Conservation (phyloP, 306 rosid species). For the Abrus precatorius region DNA sequence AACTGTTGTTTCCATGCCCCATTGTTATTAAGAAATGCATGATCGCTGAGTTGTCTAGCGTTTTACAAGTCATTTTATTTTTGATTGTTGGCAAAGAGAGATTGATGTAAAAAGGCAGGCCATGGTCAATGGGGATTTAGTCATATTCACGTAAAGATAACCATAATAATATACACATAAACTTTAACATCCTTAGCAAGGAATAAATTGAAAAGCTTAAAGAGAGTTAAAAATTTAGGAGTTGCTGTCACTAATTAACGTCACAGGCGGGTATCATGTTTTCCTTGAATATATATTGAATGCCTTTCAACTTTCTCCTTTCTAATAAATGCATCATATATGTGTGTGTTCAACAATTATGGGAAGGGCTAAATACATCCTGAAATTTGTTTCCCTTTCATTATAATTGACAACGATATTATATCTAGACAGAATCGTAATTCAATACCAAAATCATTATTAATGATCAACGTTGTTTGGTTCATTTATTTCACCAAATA, state of each 20-base stretch:
- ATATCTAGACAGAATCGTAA: conserved; percentile 43
- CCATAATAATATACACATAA: not conserved
- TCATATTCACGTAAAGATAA: conserved; percentile 6
- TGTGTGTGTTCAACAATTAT: conserved; percentile 39
- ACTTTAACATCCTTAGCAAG: conserved; percentile 15
- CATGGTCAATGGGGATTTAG: conserved; percentile 35
- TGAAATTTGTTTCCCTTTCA: conserved; percentile 54
- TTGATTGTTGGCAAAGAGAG: conserved; percentile 1
- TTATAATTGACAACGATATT: conserved; percentile 60
- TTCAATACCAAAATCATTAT: conserved; percentile 55
- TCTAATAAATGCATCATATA: conserved; percentile 60
- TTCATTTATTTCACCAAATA: conserved; percentile 60
- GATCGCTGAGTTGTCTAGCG: too few species aligned
- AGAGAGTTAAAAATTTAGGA: conserved; percentile 30
- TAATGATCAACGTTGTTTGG: conserved; percentile 47
- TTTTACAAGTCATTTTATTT: too few species aligned
- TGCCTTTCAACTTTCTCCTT: conserved; percentile 44
- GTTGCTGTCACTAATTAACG: conserved; percentile 43
- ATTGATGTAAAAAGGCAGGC: not conserved
- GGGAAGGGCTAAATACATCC: conserved; percentile 40
- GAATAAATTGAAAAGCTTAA: conserved; percentile 34
- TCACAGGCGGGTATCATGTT: conserved; percentile 50
- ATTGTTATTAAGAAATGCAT: too few species aligned
- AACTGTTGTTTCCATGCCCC: too few species aligned
- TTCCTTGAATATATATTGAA: conserved; percentile 45